Evolutionary conservation across 2,329 filamentous ascomycete genomes (phyloP).

Genomic region (Leptographium lundbergii): DNA sequence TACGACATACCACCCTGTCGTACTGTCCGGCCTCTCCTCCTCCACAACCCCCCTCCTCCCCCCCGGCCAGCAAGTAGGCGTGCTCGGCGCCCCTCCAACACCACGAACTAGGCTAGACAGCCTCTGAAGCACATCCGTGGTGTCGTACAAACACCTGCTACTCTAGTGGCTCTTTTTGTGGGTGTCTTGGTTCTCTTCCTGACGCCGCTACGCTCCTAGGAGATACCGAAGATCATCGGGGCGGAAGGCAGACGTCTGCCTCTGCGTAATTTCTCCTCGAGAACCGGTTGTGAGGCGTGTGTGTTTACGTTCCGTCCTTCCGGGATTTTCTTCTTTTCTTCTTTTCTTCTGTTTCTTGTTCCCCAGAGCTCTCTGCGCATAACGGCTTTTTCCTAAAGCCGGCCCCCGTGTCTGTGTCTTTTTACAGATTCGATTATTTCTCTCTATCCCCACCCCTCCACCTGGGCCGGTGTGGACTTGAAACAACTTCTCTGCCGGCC

Average conservation of each 20-base stretch:
- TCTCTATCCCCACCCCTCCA: background rate
- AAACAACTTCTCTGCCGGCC: conserved; percentile 11
- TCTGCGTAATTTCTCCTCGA: background rate
- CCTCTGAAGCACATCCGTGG: background rate
- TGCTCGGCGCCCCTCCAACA: background rate
- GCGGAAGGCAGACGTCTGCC: background rate
- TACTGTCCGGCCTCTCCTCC: background rate
- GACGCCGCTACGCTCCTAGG: conserved; percentile 14
- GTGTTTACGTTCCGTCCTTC: background rate
- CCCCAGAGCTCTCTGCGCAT: background rate
- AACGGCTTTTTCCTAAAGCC: background rate
- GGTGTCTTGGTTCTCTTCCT: background rate
- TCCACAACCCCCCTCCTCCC: background rate
- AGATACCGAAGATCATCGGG: conserved; percentile 12
- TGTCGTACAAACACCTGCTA: background rate
- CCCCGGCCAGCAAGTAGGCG: background rate
- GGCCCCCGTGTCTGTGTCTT: background rate
- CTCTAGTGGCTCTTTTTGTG: background rate
- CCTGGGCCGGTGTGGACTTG: conserved; percentile 4
- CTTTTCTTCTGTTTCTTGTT: background rate
- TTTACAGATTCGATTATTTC: background rate
- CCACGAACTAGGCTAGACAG: background rate
- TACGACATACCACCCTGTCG: background rate
- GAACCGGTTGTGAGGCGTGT: background rate
- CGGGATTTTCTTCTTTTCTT: background rate